Evolutionary conservation across 176 grass and related monocot genomes (phyloP), one percentile per base, ranked within the genome.

Genomic region (Cocos nucifera): DNA sequence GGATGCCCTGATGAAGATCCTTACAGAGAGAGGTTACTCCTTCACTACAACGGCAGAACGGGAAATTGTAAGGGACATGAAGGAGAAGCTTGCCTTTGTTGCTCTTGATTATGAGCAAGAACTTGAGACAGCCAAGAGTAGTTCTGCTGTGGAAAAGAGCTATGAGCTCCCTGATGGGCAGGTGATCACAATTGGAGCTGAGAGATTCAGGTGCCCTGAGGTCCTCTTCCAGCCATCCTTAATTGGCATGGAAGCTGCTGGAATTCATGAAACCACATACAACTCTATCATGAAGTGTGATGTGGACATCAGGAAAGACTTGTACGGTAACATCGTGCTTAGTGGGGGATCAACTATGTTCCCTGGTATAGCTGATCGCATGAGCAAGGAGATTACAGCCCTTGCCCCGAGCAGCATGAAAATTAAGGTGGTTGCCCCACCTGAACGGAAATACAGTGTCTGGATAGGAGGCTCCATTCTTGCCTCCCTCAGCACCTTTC

Each of bases 191-290:
- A 62, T 62, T 21, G 60, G 60, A 1, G 60, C 60, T 6, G 60
- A 62, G 60, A 62, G 60, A 62, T 62, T 62, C 21, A 62, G 60
- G 29, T 62, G 60, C 60, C 29, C 60, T 7, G 60, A 62, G 60
- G 60, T 62, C 18, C 60, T 62, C 8, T 62, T 62, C 60, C 60
- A 62, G 10, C 32, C 60, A 62, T 62, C 60, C 10, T 15, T 62
- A 3, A 62, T 62, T 3, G 60, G 32, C 60, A 62, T 62, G 60
- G 30, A 21, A 44, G n/a, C 60, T 62, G 32, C 60, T 62, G 60
- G 60, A 22, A 62, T 62, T 48, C 60, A 48, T 49, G 60, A 62
- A 19, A 49, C 29, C 3, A 62, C 60, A 44, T 62, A 62, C 15
- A 62, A 62, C 30, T 62, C 60, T 15, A 62, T 62, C 17, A 62